Conservation (phyloP, 768 basidiomycete genomes). For the Cantharellus cinnabarinus region DNA sequence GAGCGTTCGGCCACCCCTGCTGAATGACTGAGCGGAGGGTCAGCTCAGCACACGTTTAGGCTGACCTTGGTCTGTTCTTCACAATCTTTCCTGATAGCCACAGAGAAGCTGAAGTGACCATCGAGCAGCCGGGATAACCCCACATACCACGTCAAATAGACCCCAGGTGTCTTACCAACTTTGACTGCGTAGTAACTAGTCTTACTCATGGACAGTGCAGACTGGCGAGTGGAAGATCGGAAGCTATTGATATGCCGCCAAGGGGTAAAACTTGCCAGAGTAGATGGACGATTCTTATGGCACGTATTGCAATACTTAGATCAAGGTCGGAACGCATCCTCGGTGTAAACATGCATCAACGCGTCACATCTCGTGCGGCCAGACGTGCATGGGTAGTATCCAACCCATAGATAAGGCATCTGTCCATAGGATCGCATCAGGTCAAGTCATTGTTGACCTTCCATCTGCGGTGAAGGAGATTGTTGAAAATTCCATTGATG, state of each 20-base stretch:
- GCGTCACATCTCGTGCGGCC: not conserved
- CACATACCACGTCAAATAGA: conserved; percentile 49
- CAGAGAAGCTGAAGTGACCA: not conserved
- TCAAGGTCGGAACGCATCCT: no score
- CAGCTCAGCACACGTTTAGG: not conserved
- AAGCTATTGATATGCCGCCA: no score
- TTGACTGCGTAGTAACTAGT: conserved; percentile 47
- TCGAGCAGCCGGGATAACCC: not conserved
- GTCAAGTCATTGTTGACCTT: conserved; percentile 86
- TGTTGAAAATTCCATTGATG: conserved; percentile 89
- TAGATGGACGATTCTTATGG: no score
- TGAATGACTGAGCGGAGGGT: not conserved
- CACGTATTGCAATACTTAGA: no score
- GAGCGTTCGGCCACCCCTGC: conserved; percentile 33
- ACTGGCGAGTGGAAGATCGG: no score
- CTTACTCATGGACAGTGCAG: no score
- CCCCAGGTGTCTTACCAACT: conserved; percentile 38
- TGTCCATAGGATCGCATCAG: conserved; percentile 77
- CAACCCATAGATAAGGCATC: conserved; percentile 53
- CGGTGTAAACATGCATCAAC: not conserved
- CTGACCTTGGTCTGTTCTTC: conserved; percentile 34
- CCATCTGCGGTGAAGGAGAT: conserved; percentile 92
- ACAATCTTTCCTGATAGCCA: conserved; percentile 41
- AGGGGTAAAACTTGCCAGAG: no score
- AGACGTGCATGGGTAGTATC: conserved; percentile 13